Evolutionary conservation across 1,284 basidiomycete species (phyloP), one percentile per base, ranked within the genome.

Genomic region (Rhizoctonia solani): DNA sequence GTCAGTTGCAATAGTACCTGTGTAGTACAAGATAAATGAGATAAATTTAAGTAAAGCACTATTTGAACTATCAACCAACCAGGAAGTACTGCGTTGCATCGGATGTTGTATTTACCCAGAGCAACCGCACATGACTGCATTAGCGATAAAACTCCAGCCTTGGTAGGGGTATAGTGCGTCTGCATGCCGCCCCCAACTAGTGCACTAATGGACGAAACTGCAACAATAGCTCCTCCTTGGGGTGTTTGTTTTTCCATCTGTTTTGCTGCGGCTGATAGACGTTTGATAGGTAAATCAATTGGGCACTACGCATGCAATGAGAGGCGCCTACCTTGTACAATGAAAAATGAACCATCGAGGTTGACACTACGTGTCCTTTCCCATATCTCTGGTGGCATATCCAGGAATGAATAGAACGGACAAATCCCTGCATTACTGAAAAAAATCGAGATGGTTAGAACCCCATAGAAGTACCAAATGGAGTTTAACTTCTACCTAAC

Each of bases 81-180:
- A 39, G 85, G 85, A 23, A 87, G 80, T 49, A 87, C 76, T 3
- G 85, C 84, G 72, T 87, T 87, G 39, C 89, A 90, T 23, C 90
- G 81, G 71, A 92, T 92, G 54, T 85, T 85, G 74, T 89, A 84
- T 68, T 87, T 86, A 13, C 89, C 89, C 14, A 92, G 79, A 0
- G 90, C 89, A 54, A 92, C 85, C 0, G 90, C 88, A 71, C 87
- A 89, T 71, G 87, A 89, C 77, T 92, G 89, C 90, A 92, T 93
- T 69, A 93, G 76, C 27, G 87, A 89, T 66, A 90, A 83, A 69
- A 93, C 84, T 0, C 87, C 90, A 0, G 90, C 90, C 74, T 92
- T 92, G 1, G 90, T 92, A 0, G 90, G 90, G 0, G 89, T 90
- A 74, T 92, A 92, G 74, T 92, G 89, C 50, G 85, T 85, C 79